These are phyloP conservation scores for Fraxinus albicans DNA, from an alignment of 305 asterid species.

Conservation along the genomic window DNA sequence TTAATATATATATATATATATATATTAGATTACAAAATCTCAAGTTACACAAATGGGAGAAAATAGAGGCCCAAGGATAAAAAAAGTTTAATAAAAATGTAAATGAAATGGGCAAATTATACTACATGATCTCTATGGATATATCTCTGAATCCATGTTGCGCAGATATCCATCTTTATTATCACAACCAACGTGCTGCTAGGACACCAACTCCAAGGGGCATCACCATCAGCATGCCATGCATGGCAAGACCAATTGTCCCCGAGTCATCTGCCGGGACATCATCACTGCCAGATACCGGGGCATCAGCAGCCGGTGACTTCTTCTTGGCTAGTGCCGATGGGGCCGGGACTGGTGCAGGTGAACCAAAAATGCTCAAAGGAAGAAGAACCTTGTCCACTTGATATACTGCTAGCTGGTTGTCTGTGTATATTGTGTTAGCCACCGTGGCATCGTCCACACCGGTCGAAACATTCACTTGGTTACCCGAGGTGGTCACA, in stretches of 20 bases:
- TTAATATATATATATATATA: constrained; percentile 3
- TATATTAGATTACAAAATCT: constrained; percentile 10
- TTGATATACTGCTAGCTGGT: constrained; percentile 53
- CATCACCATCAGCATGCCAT: constrained; percentile 24
- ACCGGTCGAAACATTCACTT: constrained; percentile 56
- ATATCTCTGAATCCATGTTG: background rate
- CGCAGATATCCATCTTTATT: background rate
- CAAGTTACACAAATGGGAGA: constrained; percentile 20
- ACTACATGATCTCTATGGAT: background rate
- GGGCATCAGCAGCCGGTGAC: constrained; percentile 29
- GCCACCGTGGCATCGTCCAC: constrained; percentile 45
- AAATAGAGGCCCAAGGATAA: background rate
- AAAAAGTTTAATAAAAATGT: background rate
- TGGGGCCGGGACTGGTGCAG: constrained; percentile 50
- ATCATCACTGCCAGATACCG: constrained; percentile 34
- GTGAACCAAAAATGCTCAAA: constrained; percentile 43
- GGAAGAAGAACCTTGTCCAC: constrained; percentile 60
- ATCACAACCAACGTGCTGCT: constrained; percentile 27
- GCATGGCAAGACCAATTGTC: constrained; percentile 16
- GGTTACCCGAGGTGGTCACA: constrained; percentile 50
- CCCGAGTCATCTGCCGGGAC: constrained; percentile 43
- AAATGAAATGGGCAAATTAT: background rate
- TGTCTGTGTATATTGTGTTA: constrained; percentile 43
- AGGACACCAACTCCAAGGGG: constrained; percentile 28
- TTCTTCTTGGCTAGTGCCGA: constrained; percentile 29